A percentile compares a stretch with the other conserved stretches of the same genome.
Conservation (phyloP, 345 rosid genomes). For the thale cress (Arabidopsis thaliana) region TAIR10.1 NC_003071.7:19337501-19338000, state of each 20-base stretch:
- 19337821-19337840: constrained; percentile 85
- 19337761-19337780: constrained; percentile 65
- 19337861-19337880: constrained; percentile 10
- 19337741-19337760: constrained; percentile 95
- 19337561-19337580: constrained; percentile 95
- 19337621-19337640: too few relatives aligned
- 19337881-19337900: constrained; percentile 5
- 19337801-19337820: constrained; percentile 79
- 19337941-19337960: constrained; percentile 83
- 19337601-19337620: constrained; percentile 23
- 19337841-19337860: constrained; percentile 92
- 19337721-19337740: constrained; percentile 99
- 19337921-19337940: constrained; percentile 67
- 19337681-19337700: constrained; percentile 98
- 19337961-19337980: constrained; percentile 80
- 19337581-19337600: constrained; percentile 99
- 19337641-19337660: neutral
- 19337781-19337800: constrained; percentile 77
- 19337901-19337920: constrained; percentile 6
- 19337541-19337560: constrained; percentile 84
- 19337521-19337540: constrained; percentile 97
- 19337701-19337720: constrained; percentile 98
- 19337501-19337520: constrained; percentile 97
- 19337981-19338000: constrained; percentile 59
- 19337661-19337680: constrained; percentile 71